Base-by-base conservation (phyloP, 176 grass and related monocot genomes). In the Microstegium vimineum region DNA sequence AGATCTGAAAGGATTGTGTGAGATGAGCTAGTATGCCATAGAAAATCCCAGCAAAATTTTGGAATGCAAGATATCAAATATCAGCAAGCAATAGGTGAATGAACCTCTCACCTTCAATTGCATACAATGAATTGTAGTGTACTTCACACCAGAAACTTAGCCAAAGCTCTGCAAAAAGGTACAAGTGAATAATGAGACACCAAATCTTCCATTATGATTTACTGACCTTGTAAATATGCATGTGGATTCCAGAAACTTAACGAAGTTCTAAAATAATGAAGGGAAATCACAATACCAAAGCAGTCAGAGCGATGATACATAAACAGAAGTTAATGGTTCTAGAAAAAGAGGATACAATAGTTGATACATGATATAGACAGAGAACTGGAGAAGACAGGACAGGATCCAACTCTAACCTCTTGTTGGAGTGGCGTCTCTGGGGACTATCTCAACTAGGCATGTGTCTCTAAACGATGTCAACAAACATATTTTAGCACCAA, bases 71-170 rank as follows among this genome's bases (percentile, higher is more conserved):
- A 7, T 7, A 27, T 40, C 64, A 22, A 34, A 49, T 62, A 75
- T 9, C 25, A 41, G 22, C 16, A 13, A 52, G 16, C 34, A 68
- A 23, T 8, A 56, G 25, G 54, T 25, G 54, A 59, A 78, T 43
- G 77, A 52, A 80, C 54, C 71, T 38, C 79, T 85, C 74, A 98
- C 95, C 95, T 90, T 98, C 90, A 86, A 80, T 79, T 64, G 87
- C 96, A 87, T 98, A 98, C 45, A 98, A 83, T 33, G 96, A 98
- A 81, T 98, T 98, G 87, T 98, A 98, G 79, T 98, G 96, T 62
- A 98, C 96, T 86, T 98, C 96, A 30, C 96, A 93, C 96, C 96
- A 98, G 80, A 98, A 98, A 77, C 96, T 98, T 75, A 98, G 82
- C 96, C 96, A 95, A 52, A 98, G 83, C 90, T 98, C 95, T 98